These are phyloP conservation scores for Ascosphaera apis DNA, from an alignment of 2,329 filamentous ascomycete species.

Conservation along the genomic window DNA sequence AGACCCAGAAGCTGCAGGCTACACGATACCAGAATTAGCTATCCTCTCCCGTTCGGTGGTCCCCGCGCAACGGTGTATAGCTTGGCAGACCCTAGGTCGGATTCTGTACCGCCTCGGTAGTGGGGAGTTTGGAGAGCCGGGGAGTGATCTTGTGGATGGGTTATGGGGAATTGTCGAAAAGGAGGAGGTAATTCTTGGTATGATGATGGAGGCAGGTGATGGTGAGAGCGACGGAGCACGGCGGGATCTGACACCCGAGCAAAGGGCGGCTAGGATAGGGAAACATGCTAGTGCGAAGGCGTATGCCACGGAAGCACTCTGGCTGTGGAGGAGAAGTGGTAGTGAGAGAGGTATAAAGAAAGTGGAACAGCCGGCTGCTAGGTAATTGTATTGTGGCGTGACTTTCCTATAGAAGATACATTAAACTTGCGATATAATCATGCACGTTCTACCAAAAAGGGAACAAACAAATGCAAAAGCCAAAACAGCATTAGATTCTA, in stretches of 20 bases:
- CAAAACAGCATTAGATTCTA: too few relatives aligned
- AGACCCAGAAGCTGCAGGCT: slow-evolving; percentile 80
- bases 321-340: slow-evolving; percentile 61
- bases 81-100: slow-evolving; percentile 73
- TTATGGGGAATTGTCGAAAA: slow-evolving; percentile 65
- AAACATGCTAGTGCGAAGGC: slow-evolving; percentile 57
- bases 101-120: slow-evolving; percentile 62
- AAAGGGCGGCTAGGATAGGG: slow-evolving; percentile 11
- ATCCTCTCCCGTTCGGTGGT: slow-evolving; percentile 60
- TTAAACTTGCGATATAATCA: too few relatives aligned
- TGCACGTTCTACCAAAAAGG: too few relatives aligned
- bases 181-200: slow-evolving; percentile 50
- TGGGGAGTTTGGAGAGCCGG: slow-evolving; percentile 41
- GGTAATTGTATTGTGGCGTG: too few relatives aligned
- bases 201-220: slow-evolving; percentile 50
- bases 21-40: slow-evolving; percentile 72
- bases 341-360: too few relatives aligned
- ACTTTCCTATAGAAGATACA: too few relatives aligned
- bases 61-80: slow-evolving; percentile 68
- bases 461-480: too few relatives aligned
- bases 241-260: slow-evolving; percentile 1
- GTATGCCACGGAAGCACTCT: slow-evolving; percentile 74
- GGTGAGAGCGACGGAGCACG: slow-evolving; percentile 28
- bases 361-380: too few relatives aligned
- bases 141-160: slow-evolving; percentile 45